phyloP scores from a whole-genome alignment of 2,329 filamentous ascomycete species.

The Blumeria hordei region DNA sequence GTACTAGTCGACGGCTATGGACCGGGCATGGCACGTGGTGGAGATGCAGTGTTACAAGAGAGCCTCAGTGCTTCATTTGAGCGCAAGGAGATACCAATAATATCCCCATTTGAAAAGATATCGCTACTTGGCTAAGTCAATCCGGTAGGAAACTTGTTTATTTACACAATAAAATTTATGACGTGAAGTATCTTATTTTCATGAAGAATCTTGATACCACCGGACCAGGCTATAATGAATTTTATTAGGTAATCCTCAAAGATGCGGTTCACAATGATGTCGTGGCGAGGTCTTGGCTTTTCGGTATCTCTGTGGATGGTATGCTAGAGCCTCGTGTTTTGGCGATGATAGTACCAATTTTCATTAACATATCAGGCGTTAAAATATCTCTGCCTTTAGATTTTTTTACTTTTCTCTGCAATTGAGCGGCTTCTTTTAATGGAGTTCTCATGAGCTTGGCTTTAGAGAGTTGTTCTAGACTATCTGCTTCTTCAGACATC shows the following conservation, averaged over 20 bases:
- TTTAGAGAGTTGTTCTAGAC: slow-evolving; percentile 14
- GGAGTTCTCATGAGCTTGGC: slow-evolving; percentile 13
- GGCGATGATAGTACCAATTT: slow-evolving; percentile 14
- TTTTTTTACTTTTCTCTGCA: slow-evolving; percentile 10
- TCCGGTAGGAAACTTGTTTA: too few relatives aligned
- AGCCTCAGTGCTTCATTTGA: slow-evolving; percentile 12
- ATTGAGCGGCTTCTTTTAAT: slow-evolving; percentile 12
- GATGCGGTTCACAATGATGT: too few relatives aligned
- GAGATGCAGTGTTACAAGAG: slow-evolving; percentile 15
- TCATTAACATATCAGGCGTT: slow-evolving; percentile 12
- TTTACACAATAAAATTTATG: too few relatives aligned
- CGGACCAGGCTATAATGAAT: too few relatives aligned
- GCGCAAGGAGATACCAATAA: slow-evolving; percentile 12
- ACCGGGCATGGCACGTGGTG: slow-evolving; percentile 5
- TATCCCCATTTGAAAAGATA: slow-evolving; percentile 20
- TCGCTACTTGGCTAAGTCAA: slow-evolving; percentile 14
- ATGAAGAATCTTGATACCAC: slow-evolving; percentile 4
- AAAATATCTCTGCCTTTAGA: slow-evolving; percentile 13
- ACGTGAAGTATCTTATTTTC: not conserved
- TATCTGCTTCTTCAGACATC: slow-evolving; percentile 29
- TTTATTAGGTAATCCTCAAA: too few relatives aligned
- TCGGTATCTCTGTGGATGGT: too few relatives aligned
- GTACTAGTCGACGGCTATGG: not conserved
- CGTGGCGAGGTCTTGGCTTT: too few relatives aligned
- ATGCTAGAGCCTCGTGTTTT: slow-evolving; percentile 6